Percentiles rank a stretch among this genome's conserved stretches.
These are phyloP conservation scores for Pterocarpus santalinus DNA, from an alignment of 306 rosid species.

Conservation along the genomic window DNA sequence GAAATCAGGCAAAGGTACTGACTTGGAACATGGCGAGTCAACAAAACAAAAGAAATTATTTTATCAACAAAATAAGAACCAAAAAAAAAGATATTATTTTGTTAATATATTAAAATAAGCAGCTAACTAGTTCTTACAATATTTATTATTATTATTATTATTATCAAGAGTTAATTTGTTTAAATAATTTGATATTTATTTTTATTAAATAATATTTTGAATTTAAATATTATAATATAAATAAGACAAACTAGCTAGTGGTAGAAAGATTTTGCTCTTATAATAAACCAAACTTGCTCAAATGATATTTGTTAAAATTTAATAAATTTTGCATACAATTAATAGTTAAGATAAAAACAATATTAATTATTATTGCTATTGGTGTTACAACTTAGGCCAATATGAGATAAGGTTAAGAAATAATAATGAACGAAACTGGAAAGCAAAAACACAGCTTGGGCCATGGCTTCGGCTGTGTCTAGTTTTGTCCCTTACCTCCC, in stretches of 20 bases:
- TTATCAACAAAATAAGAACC: background rate
- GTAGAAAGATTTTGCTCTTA: too few relatives aligned
- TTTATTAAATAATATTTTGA: too few relatives aligned
- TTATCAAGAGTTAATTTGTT: too few relatives aligned
- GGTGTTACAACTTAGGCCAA: background rate
- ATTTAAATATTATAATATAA: too few relatives aligned
- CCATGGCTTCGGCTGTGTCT: conserved; percentile 10
- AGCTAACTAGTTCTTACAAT: background rate
- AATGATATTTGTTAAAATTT: too few relatives aligned
- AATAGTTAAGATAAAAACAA: too few relatives aligned
- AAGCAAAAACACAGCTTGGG: background rate
- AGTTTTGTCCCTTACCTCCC: conserved; percentile 37
- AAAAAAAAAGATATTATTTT: too few relatives aligned
- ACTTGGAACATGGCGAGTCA: background rate
- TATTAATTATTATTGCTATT: background rate
- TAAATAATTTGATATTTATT: too few relatives aligned
- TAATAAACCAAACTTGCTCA: too few relatives aligned
- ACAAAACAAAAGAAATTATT: background rate
- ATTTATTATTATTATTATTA: too few relatives aligned
- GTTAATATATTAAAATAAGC: background rate
- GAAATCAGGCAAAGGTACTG: background rate
- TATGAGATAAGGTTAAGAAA: conserved; percentile 38
- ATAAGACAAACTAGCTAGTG: too few relatives aligned
- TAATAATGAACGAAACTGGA: background rate
- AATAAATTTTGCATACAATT: too few relatives aligned